phyloP scores from a whole-genome alignment of 306 rosid genomes.

The Macrotyloma uniflorum region DNA sequence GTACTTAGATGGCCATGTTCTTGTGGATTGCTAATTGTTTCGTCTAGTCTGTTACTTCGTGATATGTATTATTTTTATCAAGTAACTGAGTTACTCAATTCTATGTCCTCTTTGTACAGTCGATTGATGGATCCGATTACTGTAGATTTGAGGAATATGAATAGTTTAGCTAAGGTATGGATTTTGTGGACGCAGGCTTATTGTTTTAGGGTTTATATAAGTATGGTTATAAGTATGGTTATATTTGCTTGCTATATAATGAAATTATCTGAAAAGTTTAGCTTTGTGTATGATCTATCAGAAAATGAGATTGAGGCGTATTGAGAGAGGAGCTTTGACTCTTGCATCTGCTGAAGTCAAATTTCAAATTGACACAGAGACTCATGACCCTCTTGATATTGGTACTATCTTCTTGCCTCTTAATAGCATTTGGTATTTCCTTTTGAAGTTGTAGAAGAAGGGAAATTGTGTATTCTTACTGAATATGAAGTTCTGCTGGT shows the following conservation, averaged over 20 bases:
- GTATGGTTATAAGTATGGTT: background rate
- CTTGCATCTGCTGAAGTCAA: slow-evolving; percentile 99
- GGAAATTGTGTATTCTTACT: slow-evolving; percentile 1
- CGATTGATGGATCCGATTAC: slow-evolving; percentile 97
- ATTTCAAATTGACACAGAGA: slow-evolving; percentile 98
- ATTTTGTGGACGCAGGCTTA: slow-evolving; percentile 25
- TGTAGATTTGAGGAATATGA: slow-evolving; percentile 90
- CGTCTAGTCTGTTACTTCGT: slow-evolving; percentile 5
- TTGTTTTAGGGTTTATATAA: too few species aligned
- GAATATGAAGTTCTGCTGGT: slow-evolving; percentile 26
- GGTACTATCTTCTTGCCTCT: slow-evolving; percentile 55
- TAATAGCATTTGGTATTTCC: slow-evolving; percentile 15
- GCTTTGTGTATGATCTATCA: slow-evolving; percentile 45
- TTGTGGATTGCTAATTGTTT: background rate
- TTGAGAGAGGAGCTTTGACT: slow-evolving; percentile 94
- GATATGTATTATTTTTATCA: slow-evolving; percentile 1
- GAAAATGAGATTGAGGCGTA: slow-evolving; percentile 94
- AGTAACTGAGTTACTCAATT: slow-evolving; percentile 23
- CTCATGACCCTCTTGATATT: slow-evolving; percentile 98
- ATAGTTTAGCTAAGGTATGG: slow-evolving; percentile 88
- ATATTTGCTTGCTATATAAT: slow-evolving; percentile 21
- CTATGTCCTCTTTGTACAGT: slow-evolving; percentile 54
- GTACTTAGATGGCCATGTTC: background rate
- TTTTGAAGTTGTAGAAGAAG: slow-evolving; percentile 25
- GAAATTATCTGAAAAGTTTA: slow-evolving; percentile 39